phyloP scores from a whole-genome alignment of 2,329 filamentous ascomycete genomes.

The Plenodomus lindquistii region DNA sequence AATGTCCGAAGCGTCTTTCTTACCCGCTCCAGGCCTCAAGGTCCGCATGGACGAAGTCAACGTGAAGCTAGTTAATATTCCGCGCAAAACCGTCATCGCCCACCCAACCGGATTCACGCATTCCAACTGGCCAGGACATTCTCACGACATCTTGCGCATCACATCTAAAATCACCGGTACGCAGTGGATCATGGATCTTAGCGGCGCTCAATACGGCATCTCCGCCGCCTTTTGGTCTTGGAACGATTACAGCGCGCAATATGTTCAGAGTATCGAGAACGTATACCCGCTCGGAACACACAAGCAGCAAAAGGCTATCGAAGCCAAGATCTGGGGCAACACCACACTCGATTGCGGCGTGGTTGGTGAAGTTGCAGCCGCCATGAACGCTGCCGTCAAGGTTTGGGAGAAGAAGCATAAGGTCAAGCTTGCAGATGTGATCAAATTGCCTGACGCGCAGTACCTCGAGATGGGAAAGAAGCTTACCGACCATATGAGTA shows the following conservation, averaged over 20 bases:
- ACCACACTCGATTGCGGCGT: background rate
- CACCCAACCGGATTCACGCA: background rate
- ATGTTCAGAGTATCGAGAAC: background rate
- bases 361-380: background rate
- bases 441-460: background rate
- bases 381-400: background rate
- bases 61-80: background rate
- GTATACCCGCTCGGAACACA: background rate
- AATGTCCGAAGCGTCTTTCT: background rate
- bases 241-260: background rate
- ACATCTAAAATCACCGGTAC: background rate
- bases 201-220: conserved; percentile 6
- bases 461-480: background rate
- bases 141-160: background rate
- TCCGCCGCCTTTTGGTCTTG: background rate
- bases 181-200: conserved; percentile 2
- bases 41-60: background rate
- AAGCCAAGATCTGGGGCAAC: background rate
- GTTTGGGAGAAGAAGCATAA: background rate
- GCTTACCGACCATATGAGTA: background rate
- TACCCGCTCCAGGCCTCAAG: background rate
- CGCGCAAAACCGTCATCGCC: background rate
- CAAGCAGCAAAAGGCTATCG: background rate
- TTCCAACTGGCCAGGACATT: background rate
- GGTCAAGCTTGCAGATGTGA: background rate